A percentile compares a stretch with the other conserved stretches of the same genome.
These are phyloP conservation scores for Lophiotrema nucula DNA, from an alignment of 495 filamentous ascomycete genomes.

Conservation along the genomic window DNA sequence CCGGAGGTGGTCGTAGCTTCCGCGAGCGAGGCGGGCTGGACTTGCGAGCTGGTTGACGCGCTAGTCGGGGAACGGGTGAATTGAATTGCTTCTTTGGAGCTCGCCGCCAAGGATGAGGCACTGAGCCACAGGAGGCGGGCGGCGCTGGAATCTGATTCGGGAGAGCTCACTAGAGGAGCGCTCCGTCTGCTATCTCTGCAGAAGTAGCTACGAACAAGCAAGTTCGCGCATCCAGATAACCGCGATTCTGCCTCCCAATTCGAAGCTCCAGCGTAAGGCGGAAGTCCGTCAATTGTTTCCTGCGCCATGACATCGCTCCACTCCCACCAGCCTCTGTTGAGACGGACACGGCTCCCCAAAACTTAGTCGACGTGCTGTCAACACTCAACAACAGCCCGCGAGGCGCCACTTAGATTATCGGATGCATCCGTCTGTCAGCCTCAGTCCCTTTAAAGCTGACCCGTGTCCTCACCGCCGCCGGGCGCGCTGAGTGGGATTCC, in stretches of 20 bases:
- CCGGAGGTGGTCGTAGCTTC: constrained; percentile 24
- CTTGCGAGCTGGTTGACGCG: constrained; percentile 9
- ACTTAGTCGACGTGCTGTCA: constrained; percentile 7
- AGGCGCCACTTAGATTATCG: too few relatives aligned
- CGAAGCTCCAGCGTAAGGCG: too few relatives aligned
- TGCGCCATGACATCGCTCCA: constrained; percentile 6
- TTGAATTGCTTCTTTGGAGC: constrained; percentile 21
- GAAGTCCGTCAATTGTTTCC: too few relatives aligned
- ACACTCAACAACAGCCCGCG: constrained; percentile 10
- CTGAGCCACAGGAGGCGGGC: neutral
- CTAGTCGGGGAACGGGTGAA: constrained; percentile 21
- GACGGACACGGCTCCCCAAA: constrained; percentile 22
- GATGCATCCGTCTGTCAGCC: neutral
- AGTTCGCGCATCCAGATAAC: too few relatives aligned
- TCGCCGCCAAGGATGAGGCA: constrained; percentile 2
- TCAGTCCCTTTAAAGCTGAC: neutral
- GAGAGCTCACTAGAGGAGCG: too few relatives aligned
- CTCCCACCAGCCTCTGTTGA: neutral
- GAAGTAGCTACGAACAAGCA: too few relatives aligned
- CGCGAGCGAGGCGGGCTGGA: neutral
- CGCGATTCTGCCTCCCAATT: too few relatives aligned
- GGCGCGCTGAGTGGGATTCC: constrained; percentile 2
- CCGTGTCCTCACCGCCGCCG: constrained; percentile 15
- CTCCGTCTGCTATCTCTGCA: too few relatives aligned
- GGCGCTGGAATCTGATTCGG: neutral